These are phyloP conservation scores for Penicillium sp. DNA, from an alignment of 2,329 filamentous ascomycete genomes.

Conservation along the genomic window DNA sequence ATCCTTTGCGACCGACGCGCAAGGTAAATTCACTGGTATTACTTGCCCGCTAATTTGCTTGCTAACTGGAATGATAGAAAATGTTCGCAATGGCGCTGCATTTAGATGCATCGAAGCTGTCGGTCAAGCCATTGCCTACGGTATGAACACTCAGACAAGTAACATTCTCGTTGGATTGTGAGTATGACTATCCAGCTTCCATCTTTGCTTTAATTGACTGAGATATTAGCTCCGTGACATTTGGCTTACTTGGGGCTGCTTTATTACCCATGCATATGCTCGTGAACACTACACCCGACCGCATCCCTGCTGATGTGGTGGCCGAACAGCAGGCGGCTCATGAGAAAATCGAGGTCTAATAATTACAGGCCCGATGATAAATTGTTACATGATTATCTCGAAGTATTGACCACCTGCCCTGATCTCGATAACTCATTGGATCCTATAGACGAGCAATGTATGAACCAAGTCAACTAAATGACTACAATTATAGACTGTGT, in stretches of 20 bases:
- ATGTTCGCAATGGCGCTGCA: constrained; percentile 45
- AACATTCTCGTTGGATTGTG: constrained; percentile 43
- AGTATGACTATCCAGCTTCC: constrained; percentile 9
- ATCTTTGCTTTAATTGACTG: background rate
- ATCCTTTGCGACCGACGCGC: constrained; percentile 44
- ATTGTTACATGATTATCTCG: background rate
- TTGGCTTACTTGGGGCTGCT: constrained; percentile 38
- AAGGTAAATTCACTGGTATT: constrained; percentile 23
- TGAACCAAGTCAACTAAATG: background rate
- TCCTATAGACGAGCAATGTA: background rate
- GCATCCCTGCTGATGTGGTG: constrained; percentile 42
- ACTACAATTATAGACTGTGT: background rate
- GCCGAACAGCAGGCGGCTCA: constrained; percentile 30
- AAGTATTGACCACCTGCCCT: background rate
- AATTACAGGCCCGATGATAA: background rate
- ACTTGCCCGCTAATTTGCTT: background rate
- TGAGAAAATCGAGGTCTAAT: constrained; percentile 3
- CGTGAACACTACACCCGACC: constrained; percentile 42
- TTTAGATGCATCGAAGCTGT: constrained; percentile 45
- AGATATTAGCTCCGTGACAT: constrained; percentile 37
- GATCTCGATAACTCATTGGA: background rate
- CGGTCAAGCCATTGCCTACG: constrained; percentile 44
- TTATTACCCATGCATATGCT: constrained; percentile 40
- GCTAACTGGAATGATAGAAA: constrained; percentile 24
- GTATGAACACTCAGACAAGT: constrained; percentile 43